Evolutionary conservation across 371 early-diverging fungal species (phyloP), one percentile per base, ranked within the genome.

Genomic region (Mortierella sp.): DNA sequence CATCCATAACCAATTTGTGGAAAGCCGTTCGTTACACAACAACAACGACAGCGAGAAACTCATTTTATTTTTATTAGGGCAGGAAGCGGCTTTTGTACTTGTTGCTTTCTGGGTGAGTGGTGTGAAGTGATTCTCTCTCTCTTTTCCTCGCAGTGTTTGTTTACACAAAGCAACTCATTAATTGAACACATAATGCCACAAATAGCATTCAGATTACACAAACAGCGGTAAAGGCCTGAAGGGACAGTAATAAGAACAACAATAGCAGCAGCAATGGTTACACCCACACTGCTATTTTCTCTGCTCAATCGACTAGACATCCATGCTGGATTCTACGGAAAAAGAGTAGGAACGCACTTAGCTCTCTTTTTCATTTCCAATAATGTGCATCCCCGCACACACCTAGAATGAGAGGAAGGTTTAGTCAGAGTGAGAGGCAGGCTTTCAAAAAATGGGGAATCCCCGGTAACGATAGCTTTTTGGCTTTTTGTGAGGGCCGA

Each of bases 1-100:
- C 37, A 64, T 64, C 40, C 64, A 37, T 64, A 64, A 59, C 59
- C 64, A 61, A 61, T 61, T 61, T 61, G 16, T 21, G 37, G 34
- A 21, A 34, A 61, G 21, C 8, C 34, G 16, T 16, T 5, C 19
- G 64, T 31, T 11, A 64, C 37, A 64, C 64, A 61, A 46, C 43
- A 43, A 43, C 48, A 46, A 6, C 9, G 13, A 46, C 28, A 26
- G 26, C 2, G 16, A 59, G 31, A 19, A 59, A 9, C 11, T 28
- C 14, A 13, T 57, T n/a, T n/a, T n/a, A n/a, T n/a, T n/a, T n/a
- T n/a, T n/a, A n/a, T n/a, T n/a, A n/a, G n/a, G n/a, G n/a, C n/a
- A n/a, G n/a, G n/a, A n/a, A n/a, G n/a, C n/a, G n/a, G n/a, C n/a
- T n/a, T n/a, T n/a, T n/a, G n/a, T n/a, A n/a, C n/a, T n/a, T n/a